phyloP scores from a whole-genome alignment of 2,329 filamentous ascomycete genomes.

The Ophiostoma himal-ulmi region DNA sequence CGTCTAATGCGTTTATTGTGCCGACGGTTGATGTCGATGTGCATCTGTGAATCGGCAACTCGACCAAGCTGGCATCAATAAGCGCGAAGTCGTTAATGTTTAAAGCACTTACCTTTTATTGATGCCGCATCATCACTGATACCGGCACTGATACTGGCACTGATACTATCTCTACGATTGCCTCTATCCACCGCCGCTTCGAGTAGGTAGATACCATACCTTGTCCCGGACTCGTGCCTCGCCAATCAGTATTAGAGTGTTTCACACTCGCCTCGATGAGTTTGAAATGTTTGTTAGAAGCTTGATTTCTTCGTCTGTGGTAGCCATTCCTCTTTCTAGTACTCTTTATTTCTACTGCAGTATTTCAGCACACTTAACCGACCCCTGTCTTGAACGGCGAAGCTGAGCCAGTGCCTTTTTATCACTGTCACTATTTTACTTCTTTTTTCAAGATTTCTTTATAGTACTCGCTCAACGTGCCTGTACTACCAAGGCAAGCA shows the following conservation, averaged over 20 bases:
- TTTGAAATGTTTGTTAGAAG: background rate
- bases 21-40: background rate
- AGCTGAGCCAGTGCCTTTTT: background rate
- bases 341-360: background rate
- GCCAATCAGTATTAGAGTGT: background rate
- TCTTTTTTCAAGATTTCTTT: background rate
- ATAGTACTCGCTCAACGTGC: background rate
- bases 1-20: conserved; percentile 11
- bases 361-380: background rate
- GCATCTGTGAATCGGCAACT: background rate
- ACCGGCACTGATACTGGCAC: background rate
- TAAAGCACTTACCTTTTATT: too few species aligned
- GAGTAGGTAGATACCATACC: background rate
- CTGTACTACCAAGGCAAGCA: background rate
- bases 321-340: background rate
- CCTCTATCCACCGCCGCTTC: background rate
- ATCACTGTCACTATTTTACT: background rate
- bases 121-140: background rate
- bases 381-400: background rate
- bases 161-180: background rate
- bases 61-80: background rate
- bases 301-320: background rate
- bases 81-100: background rate
- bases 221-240: background rate
- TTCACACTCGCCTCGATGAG: background rate